Evolutionary conservation across 2,329 filamentous ascomycete species (phyloP), one percentile per base, ranked within the genome.

Genomic region (Purpureocillium lavendulum): DNA sequence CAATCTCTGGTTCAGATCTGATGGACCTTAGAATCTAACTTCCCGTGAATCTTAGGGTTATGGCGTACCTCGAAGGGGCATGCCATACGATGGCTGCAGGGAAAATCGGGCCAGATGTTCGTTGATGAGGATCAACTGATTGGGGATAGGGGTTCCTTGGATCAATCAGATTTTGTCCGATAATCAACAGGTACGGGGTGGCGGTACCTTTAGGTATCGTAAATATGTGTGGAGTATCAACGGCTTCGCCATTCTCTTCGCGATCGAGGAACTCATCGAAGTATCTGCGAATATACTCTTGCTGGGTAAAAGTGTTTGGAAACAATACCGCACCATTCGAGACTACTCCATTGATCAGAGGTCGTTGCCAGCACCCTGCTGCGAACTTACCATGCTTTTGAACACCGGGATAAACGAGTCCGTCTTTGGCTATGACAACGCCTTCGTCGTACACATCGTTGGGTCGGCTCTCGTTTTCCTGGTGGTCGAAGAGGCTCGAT

Each of bases 281-380:
- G 33, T 45, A 42, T 31, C 21, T 31, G 4, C 49, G 44, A 2
- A 47, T 12, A 9, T 36, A 15, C 29, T 49, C 47, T 12, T 51
- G 47, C 44, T 45, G 43, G 33, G 36, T 41, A n/a, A 48, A 49
- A 2, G 49, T 49, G 31, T 51, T 49, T 4, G 49, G 49, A n/a
- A 39, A 48, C 47, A 49, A 47, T 26, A 42, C 26, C 2, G 43
- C 45, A 14, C 49, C 47, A 30, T 49, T 51, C 2, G 42, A 48
- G 7, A 38, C 45, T 48, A 34, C 15, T 15, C 12, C 8, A 21
- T 3, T 7, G 7, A 32, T 34, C 31, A 41, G 40, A 10, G 30
- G 12, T 16, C 9, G 9, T 21, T 21, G 21, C 4, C n/a, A 37
- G 11, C 6, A 21, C 11, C 32, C 15, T 30, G n/a, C 14, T 17